Base-by-base conservation (phyloP, 2,329 filamentous ascomycete species). In the Colletotrichum falcatum region DNA sequence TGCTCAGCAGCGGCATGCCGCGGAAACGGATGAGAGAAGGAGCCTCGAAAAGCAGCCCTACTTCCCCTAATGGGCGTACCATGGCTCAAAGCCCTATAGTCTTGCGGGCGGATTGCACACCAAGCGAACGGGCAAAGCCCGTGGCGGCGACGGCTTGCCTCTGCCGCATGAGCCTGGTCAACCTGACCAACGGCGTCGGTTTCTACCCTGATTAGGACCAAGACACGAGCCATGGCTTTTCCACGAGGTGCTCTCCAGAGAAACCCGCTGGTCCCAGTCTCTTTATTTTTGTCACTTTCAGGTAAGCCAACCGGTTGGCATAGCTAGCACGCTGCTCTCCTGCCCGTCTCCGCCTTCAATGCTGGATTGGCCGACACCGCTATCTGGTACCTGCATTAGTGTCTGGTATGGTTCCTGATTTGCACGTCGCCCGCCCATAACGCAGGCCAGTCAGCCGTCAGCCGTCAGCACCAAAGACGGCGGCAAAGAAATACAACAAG, bases 301-400 rank as follows among this genome's bases (percentile, higher is more conserved):
- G 26, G 48, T 35, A 54, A 44, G 26, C 48, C 56, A 42, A 44
- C 42, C 30, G 33, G 20, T 26, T 42, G 30, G 56, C 18, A 46
- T 39, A 65, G 54, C n/a, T 39, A 65, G 54, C 28, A 49, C 49
- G 39, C 42, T 49, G 62, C 55, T 20, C 26, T 28, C 33, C n/a
- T 58, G 58, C 35, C 51, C n/a, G 61, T 51, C n/a, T 39, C 35
- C 51, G 56, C 63, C 56, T 44, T 33, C 23, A 37, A 55, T 16
- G 54, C n/a, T 58, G 58, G 46, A 42, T 61, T 58, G n/a, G 20
- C 48, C 46, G 44, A 48, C 58, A 30, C 39, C 37, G 44, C 46
- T 67, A 59, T 53, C 33, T 51, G 51, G 67, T 70, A 61, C 67
- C 67, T 70, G 67, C 67, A 59, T 67, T 70, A 67, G 67, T 58